Conservation (phyloP, 768 basidiomycete species). For the Phylloporus sp. region DNA sequence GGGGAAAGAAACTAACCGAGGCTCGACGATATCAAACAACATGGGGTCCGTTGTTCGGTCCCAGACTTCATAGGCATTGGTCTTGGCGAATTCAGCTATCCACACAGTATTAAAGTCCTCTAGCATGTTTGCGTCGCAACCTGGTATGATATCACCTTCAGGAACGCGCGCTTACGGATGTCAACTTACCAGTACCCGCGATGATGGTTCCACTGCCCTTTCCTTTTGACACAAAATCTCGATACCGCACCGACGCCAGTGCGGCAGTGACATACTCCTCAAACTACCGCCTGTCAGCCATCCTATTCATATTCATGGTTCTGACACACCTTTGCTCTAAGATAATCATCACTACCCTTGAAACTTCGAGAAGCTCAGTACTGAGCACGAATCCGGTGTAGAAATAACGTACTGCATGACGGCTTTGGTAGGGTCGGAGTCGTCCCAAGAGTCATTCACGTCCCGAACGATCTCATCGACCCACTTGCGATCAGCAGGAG, state of each 20-base stretch:
- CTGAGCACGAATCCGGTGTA: background rate
- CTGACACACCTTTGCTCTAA: conserved; percentile 67
- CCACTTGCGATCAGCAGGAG: conserved; percentile 94
- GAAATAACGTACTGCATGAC: conserved; percentile 57
- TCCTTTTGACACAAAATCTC: conserved; percentile 74
- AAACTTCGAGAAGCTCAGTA: conserved; percentile 48
- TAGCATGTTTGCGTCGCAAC: conserved; percentile 50
- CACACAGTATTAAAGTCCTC: conserved; percentile 87
- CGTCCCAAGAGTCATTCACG: conserved; percentile 77
- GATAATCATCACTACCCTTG: conserved; percentile 93
- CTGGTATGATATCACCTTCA: conserved; percentile 31
- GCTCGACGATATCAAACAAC: conserved; percentile 93
- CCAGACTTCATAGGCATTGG: conserved; percentile 89
- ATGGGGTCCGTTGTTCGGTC: conserved; percentile 85
- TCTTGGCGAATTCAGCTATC: conserved; percentile 83
- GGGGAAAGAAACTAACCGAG: conserved; percentile 49
- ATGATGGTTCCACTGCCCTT: conserved; percentile 61
- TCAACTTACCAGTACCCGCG: conserved; percentile 46
- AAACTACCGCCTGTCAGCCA: conserved; percentile 39
- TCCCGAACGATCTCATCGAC: conserved; percentile 91
- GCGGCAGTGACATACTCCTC: conserved; percentile 93
- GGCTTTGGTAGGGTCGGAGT: conserved; percentile 51
- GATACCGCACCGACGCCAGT: conserved; percentile 84
- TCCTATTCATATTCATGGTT: background rate
- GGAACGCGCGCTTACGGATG: background rate